A percentile compares a stretch with the other conserved stretches of the same genome.
Evolutionary conservation across 2,329 filamentous ascomycete genomes (phyloP).

Genomic region (Curvularia verruculosa): DNA sequence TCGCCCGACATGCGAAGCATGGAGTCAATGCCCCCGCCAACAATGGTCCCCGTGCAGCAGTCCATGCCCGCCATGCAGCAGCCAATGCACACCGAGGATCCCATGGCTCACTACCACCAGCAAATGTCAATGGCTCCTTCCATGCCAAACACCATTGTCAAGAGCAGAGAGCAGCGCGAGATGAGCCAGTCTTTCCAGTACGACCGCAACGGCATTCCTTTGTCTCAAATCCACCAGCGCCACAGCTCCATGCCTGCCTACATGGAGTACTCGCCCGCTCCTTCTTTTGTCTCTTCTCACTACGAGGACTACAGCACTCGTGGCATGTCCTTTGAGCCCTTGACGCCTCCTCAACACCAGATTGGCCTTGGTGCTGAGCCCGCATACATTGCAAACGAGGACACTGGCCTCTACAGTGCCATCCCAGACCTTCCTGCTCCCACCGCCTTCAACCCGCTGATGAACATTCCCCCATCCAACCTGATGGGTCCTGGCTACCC

Average conservation of each 20-base stretch:
- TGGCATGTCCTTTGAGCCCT: slow-evolving; percentile 93
- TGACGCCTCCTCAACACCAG: slow-evolving; percentile 92
- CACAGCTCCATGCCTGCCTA: slow-evolving; percentile 99
- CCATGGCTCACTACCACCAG: slow-evolving; percentile 74
- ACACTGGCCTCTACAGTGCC: slow-evolving; percentile 92
- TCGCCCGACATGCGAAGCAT: slow-evolving; percentile 90
- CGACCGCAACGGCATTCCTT: slow-evolving; percentile 87
- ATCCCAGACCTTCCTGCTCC: slow-evolving; percentile 86
- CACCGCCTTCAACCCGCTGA: slow-evolving; percentile 81
- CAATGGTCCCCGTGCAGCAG: slow-evolving; percentile 68
- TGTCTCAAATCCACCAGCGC: slow-evolving; percentile 83
- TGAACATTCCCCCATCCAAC: slow-evolving; percentile 87
- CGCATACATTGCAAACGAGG: slow-evolving; percentile 97
- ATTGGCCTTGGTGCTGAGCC: slow-evolving; percentile 83
- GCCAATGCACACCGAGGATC: slow-evolving; percentile 66
- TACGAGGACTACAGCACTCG: slow-evolving; percentile 98
- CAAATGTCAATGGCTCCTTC: slow-evolving; percentile 76
- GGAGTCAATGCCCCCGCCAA: slow-evolving; percentile 91
- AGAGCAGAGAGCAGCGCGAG: slow-evolving; percentile 84
- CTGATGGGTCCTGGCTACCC: slow-evolving; percentile 80
- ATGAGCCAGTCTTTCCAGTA: slow-evolving; percentile 77
- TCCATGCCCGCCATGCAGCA: slow-evolving; percentile 49
- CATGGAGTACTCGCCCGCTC: slow-evolving; percentile 96
- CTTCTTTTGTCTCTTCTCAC: slow-evolving; percentile 97
- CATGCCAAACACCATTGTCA: slow-evolving; percentile 75